Percentiles rank a stretch among this genome's conserved stretches.
phyloP scores from a whole-genome alignment of 23 red algal genomes.

The Gracilariopsis chorda region DNA sequence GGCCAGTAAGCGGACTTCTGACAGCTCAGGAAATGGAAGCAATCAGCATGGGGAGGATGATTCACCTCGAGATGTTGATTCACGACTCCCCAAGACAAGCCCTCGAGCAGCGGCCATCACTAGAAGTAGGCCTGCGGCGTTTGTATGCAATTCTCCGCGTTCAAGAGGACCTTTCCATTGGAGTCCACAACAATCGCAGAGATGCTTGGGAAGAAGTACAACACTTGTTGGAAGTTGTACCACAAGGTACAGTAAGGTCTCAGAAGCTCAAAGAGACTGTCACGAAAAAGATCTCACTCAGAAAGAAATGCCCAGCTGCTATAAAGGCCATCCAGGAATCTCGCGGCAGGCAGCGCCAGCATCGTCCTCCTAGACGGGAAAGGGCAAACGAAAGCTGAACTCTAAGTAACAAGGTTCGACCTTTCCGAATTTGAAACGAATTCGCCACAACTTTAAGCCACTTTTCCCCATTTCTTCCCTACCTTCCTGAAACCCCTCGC shows the following conservation, averaged over 20 bases:
- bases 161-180: neutral
- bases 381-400: too few species aligned
- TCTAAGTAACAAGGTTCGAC: too few species aligned
- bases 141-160: neutral
- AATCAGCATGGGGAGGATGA: neutral
- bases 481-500: too few species aligned
- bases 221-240: neutral
- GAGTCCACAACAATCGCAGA: too few species aligned
- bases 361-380: too few species aligned
- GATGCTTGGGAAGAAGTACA: too few species aligned
- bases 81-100: neutral
- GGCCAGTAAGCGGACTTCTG: neutral
- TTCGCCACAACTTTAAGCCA: too few species aligned
- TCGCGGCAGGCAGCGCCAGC: too few species aligned
- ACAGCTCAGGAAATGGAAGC: neutral
- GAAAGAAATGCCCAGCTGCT: neutral
- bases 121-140: constrained; percentile 7
- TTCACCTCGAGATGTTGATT: neutral
- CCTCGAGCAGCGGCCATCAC: neutral
- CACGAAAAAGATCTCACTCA: neutral
- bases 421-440: too few species aligned
- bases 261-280: neutral
- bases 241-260: neutral
- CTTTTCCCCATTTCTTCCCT: too few species aligned
- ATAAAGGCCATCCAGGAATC: neutral